Evolutionary conservation across 2,329 filamentous ascomycete species (phyloP).

Genomic region (Westerdykella ornata): DNA sequence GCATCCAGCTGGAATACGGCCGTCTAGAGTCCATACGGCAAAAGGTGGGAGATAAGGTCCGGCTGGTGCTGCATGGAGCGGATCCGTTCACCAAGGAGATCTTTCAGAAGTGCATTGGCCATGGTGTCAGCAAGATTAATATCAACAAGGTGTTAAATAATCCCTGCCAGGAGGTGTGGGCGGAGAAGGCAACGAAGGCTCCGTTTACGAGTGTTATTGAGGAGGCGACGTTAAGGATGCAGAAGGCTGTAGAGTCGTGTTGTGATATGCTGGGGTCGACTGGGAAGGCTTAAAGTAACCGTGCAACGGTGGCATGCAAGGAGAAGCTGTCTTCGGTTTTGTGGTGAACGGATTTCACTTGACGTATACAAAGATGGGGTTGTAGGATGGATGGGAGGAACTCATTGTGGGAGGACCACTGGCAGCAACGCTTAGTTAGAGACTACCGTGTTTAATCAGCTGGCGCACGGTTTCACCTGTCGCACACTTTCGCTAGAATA

Average conservation of each 20-base stretch:
- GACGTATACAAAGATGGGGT: too few species aligned
- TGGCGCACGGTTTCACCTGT: too few species aligned
- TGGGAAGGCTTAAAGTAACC: slow-evolving; percentile 20
- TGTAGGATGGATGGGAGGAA: too few species aligned
- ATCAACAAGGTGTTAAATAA: slow-evolving; percentile 52
- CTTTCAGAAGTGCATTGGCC: slow-evolving; percentile 47
- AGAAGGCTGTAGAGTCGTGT: slow-evolving; percentile 47
- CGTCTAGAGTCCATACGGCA: slow-evolving; percentile 44
- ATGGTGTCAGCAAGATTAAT: slow-evolving; percentile 50
- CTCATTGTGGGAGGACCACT: too few species aligned
- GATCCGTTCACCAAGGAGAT: slow-evolving; percentile 50
- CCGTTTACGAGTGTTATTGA: slow-evolving; percentile 48
- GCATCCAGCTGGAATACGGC: slow-evolving; percentile 53
- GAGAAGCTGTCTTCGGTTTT: too few species aligned
- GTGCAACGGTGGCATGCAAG: too few species aligned
- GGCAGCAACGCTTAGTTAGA: too few species aligned
- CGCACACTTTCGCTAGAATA: too few species aligned
- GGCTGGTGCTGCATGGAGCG: slow-evolving; percentile 50
- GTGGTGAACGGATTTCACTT: too few species aligned
- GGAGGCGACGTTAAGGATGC: slow-evolving; percentile 46
- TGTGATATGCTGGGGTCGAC: slow-evolving; percentile 43
- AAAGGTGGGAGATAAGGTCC: slow-evolving; percentile 41
- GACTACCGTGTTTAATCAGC: too few species aligned
- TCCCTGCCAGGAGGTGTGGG: slow-evolving; percentile 42
- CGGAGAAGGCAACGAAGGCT: slow-evolving; percentile 43